Evolutionary conservation across 2,329 filamentous ascomycete species (phyloP).

Genomic region (Leptographium lundbergii): DNA sequence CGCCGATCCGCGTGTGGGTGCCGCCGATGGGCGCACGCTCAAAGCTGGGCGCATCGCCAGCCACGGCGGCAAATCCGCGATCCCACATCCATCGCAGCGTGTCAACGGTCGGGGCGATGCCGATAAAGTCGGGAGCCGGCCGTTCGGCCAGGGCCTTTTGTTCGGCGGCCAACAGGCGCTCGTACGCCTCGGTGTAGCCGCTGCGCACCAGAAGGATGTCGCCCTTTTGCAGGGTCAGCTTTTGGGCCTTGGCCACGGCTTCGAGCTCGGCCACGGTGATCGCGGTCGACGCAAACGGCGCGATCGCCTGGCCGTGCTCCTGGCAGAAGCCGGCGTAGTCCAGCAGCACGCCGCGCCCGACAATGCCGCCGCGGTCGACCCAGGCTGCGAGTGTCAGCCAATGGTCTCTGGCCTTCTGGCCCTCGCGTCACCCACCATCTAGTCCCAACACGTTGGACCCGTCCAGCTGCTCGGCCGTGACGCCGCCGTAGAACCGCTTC

Average conservation of each 20-base stretch:
- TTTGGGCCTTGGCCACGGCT: constrained; percentile 20
- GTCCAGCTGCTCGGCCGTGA: constrained; percentile 5
- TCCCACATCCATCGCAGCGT: constrained; percentile 33
- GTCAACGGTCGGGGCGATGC: constrained; percentile 23
- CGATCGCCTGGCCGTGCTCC: constrained; percentile 4
- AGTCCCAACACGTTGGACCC: constrained; percentile 5
- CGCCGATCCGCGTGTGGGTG: constrained; percentile 3
- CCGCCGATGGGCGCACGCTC: constrained; percentile 25
- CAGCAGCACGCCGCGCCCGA: constrained; percentile 33
- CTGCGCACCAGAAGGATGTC: constrained; percentile 28
- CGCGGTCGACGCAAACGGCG: constrained; percentile 7
- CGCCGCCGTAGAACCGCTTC: constrained; percentile 8
- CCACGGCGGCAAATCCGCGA: constrained; percentile 29
- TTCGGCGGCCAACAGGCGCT: constrained; percentile 12
- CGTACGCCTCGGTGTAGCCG: constrained; percentile 21
- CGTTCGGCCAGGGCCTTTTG: constrained; percentile 20
- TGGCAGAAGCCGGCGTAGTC: constrained; percentile 20
- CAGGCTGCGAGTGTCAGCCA: constrained; percentile 6
- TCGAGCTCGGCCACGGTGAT: constrained; percentile 18
- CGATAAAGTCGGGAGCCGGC: constrained; percentile 18
- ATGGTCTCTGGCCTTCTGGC: not conserved
- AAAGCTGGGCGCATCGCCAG: constrained; percentile 28
- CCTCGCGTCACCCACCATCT: constrained; percentile 2
- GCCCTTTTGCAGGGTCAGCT: constrained; percentile 20
- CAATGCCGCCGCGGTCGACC: constrained; percentile 22